Evolutionary conservation across 495 filamentous ascomycete species (phyloP), one percentile per base, ranked within the genome.

Genomic region (Lineolata rhizophorae): DNA sequence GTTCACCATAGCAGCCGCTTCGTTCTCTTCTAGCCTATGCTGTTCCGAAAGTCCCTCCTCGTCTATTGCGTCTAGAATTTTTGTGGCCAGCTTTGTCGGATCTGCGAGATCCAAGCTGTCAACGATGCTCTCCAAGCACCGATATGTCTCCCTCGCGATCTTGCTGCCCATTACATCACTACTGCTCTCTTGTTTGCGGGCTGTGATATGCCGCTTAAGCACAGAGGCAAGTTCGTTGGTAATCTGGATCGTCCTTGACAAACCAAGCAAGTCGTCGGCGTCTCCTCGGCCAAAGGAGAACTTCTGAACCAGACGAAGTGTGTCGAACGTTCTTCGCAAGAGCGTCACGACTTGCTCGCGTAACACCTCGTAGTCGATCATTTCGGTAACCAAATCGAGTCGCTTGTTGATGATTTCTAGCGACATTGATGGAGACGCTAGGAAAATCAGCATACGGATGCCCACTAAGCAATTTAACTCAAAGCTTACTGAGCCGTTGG

Each of bases 231-330:
- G 71, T 4, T 74, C 62, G 19, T 70, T 61, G 2, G 82, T 84
- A 3, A 78, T 76, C 34, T 71, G 58, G 35, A 95, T 76, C 0
- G 87, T 90, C 32, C 64, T 68, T 3, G 78, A 77, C 9, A 99
- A 60, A 14, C 65, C 70, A 12, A 95, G 58, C 16, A 99, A 58
- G 45, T 95, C 87, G 49, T 94, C 85, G n/a, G 85, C 60, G 40
- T 93, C 80, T n/a, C 85, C 87, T 30, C 78, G 66, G 11, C 83
- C 83, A 5, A 94, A 58, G 2, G 85, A 73, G 41, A 99, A 93
- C 38, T 82, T 92, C 46, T 94, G 85, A 1, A 93, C 69, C 21
- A 95, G 61, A 4, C 90, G 75, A 37, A 90, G 74, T 4, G 80
- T 76, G 47, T 99, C 87, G 36, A 81, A 72, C 39, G 70, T 83